Base-by-base conservation (phyloP, 2,329 filamentous ascomycete species). In the Aurifilum marmelostoma region DNA sequence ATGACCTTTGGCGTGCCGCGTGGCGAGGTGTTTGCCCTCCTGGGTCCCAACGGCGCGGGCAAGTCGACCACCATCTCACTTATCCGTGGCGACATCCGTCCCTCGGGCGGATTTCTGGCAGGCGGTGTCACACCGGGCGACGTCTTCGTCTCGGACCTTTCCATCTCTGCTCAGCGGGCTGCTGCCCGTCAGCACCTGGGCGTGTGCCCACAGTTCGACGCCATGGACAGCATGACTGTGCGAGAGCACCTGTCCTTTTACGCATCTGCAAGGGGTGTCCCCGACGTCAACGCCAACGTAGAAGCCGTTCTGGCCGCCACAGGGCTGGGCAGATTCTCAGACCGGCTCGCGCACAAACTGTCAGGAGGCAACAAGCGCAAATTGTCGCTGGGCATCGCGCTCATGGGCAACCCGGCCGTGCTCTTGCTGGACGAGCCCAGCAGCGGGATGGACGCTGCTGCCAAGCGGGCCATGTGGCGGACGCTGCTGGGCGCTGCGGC, bases 341-440 rank as follows among this genome's bases (percentile, higher is more conserved):
- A 88, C 9, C 88, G 93, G 34, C 93, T 95, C 86, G 94, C 92
- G 0, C 85, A 87, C 67, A 91, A 92, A 60, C 85, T 97, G 0
- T 95, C 92, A 0, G 94, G 95, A 11, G 95, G 95, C 39, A 97
- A 97, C 81, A 97, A 97, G 82, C 86, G 94, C n/a, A 98, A 97
- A 79, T 83, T 98, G 1, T 93, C 89, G 24, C 85, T 97, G 0
- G 94, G 92, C 3, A 97, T 97, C 67, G 94, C 95, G 0, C 82
- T 98, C 1, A 97, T 97, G 87, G 95, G 94, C 4, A 97, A 97
- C 74, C 94, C 94, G 0, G 88, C 90, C 0, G 94, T 97, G 0
- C 83, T 98, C 0, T 84, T 97, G 0, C 89, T 97, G 1, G 95
- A 98, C 75, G 95, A 97, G 77, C 95, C 95, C 0, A 92, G 88